Conservation (phyloP, 2,329 filamentous ascomycete species). For the Colletotrichum neosansevieriae region DNA sequence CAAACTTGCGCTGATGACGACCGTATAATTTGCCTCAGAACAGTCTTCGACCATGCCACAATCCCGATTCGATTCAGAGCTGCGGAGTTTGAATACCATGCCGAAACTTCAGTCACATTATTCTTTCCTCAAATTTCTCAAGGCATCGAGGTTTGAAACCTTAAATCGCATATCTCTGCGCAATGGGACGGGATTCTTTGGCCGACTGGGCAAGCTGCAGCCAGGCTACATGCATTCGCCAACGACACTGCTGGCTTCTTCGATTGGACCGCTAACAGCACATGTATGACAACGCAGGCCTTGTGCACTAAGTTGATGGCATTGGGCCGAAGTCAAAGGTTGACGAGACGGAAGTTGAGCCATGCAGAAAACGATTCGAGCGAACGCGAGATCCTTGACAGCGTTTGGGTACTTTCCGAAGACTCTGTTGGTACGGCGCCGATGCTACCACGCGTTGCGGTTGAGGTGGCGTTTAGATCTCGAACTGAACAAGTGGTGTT, state of each 20-base stretch:
- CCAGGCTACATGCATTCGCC: conserved; percentile 16
- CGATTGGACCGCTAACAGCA: not conserved
- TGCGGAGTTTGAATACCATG: not conserved
- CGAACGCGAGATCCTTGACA: not conserved
- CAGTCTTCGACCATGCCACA: not conserved
- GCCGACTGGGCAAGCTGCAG: not conserved
- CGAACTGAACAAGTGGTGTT: not conserved
- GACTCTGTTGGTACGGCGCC: not conserved
- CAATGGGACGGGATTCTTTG: not conserved
- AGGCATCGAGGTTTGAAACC: not conserved
- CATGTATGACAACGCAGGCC: not conserved
- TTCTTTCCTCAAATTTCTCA: not conserved
- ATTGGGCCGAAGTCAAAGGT: conserved; percentile 4
- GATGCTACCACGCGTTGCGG: not conserved
- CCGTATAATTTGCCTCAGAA: not conserved
- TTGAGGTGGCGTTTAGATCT: conserved; percentile 1
- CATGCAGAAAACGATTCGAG: not conserved
- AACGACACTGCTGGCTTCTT: not conserved
- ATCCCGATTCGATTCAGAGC: not conserved
- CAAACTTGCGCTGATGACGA: not conserved
- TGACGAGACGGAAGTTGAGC: not conserved
- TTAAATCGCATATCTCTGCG: not conserved
- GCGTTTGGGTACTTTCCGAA: conserved; percentile 4
- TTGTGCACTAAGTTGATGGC: not conserved
- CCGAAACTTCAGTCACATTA: not conserved